Base-by-base conservation (phyloP, 176 grass and related monocot genomes). In the Cymbopogon citratus region DNA sequence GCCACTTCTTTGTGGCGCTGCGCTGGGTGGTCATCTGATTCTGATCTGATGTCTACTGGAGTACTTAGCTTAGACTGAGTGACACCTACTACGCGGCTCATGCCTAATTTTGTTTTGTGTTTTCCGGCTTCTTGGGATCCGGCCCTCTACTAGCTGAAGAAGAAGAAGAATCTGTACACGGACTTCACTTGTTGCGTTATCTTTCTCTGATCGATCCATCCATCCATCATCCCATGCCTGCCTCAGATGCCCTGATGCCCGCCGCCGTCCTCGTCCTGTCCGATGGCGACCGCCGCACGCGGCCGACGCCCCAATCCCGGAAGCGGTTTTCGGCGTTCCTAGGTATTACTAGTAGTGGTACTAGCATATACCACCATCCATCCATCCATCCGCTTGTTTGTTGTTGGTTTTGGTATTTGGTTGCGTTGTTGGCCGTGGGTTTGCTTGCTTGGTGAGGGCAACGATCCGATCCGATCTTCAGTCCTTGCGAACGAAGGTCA, bases 401-500 rank as follows among this genome's bases (percentile, higher is more conserved):
- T 31, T 31, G 12, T 67, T 39, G 66, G 16, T n/a, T 43, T 28
- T 41, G 19, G 28, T 16, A 14, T 8, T 36, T 36, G 35, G 3
- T 36, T 4, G 35, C 6, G 31, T 40, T 9, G 38, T 9, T 12
- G 40, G 40, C 7, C 7, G 62, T 31, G 62, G 12, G 5, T n/a
- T n/a, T n/a, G n/a, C n/a, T n/a, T n/a, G n/a, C n/a, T n/a, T n/a
- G n/a, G n/a, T n/a, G n/a, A n/a, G n/a, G n/a, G n/a, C n/a, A n/a
- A n/a, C n/a, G n/a, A n/a, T 19, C 51, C 51, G 54, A 23, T 24
- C 54, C 54, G 52, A 56, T 56, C 49, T 18, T 15, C 29, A 68
- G 36, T 67, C 70, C 78, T 97, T 91, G 77, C 82, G 86, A 29
- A 49, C n/a, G 78, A 97, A 97, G 80, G 78, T 91, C 94, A 97